Percentiles rank a stretch among this genome's conserved stretches.
phyloP scores from a whole-genome alignment of 805 yeast genomes.

The Hermanozyma aechmeae region DNA sequence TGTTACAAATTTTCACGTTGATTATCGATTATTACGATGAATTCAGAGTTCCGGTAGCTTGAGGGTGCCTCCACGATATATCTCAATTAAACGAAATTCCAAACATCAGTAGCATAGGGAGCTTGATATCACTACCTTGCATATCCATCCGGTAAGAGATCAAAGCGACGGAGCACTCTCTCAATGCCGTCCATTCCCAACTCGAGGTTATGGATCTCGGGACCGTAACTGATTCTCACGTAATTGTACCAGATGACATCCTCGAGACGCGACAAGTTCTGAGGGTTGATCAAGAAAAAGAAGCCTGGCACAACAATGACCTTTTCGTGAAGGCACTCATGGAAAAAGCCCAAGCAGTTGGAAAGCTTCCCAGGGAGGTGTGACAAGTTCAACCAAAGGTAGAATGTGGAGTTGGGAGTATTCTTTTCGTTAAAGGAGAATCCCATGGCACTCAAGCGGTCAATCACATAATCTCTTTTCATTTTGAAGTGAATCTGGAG shows the following conservation, averaged over 20 bases:
- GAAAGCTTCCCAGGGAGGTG: conserved; percentile 48
- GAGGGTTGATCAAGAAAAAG: conserved; percentile 52
- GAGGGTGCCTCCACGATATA: too few species aligned
- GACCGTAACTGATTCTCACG: conserved; percentile 53
- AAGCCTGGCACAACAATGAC: conserved; percentile 57
- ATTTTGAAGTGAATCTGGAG: conserved; percentile 46
- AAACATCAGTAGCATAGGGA: too few species aligned
- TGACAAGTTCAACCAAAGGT: conserved; percentile 48
- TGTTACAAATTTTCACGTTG: too few species aligned
- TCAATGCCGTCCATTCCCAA: conserved; percentile 57
- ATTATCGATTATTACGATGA: too few species aligned
- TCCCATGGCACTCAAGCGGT: conserved; percentile 43
- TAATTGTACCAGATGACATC: conserved; percentile 54
- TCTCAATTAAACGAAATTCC: too few species aligned
- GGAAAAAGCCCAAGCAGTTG: conserved; percentile 54
- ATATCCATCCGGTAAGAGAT: conserved; percentile 38
- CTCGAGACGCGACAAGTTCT: conserved; percentile 34
- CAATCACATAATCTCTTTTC: conserved; percentile 48
- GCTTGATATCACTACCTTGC: too few species aligned
- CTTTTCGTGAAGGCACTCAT: conserved; percentile 50
- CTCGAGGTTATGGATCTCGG: conserved; percentile 40
- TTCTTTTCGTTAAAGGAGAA: conserved; percentile 34
- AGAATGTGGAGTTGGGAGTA: conserved; percentile 50
- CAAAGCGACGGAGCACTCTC: conserved; percentile 33
- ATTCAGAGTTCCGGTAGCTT: too few species aligned